Conservation (phyloP, 208 protist genomes). For the Angomonas deanei region DNA sequence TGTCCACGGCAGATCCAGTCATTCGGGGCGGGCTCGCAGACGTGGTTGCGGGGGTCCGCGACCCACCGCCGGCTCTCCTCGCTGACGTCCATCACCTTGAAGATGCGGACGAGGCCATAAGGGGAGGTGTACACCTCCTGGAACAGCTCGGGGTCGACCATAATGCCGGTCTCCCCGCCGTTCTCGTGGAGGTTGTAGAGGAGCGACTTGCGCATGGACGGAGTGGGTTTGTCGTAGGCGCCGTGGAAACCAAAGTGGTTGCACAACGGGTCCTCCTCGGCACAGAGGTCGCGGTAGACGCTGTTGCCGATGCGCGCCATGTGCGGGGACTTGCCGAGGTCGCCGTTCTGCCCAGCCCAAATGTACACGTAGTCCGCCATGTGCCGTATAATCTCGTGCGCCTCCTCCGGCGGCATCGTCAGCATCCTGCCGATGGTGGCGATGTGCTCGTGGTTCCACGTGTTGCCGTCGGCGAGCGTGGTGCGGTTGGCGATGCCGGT, state of each 20-base stretch:
- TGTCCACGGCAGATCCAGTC: slow-evolving; percentile 65
- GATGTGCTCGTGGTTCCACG: slow-evolving; percentile 99
- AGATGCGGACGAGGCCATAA: slow-evolving; percentile 97
- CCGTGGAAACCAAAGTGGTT: slow-evolving; percentile 29
- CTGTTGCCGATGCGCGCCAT: slow-evolving; percentile 64
- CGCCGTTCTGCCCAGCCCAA: slow-evolving; percentile 34
- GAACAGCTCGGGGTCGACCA: slow-evolving; percentile 23
- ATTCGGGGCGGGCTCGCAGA: slow-evolving; percentile 43
- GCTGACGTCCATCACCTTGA: slow-evolving; percentile 90
- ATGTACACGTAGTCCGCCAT: slow-evolving; percentile 96
- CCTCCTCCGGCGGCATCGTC: slow-evolving; percentile 81
- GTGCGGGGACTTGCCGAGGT: slow-evolving; percentile 69
- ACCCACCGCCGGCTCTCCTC: slow-evolving; percentile 54
- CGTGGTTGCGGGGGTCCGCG: slow-evolving; percentile 41
- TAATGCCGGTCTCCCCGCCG: background rate
- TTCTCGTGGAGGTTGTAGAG: slow-evolving; percentile 50
- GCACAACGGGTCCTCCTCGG: slow-evolving; percentile 50
- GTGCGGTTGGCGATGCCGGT: slow-evolving; percentile 95
- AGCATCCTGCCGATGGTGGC: slow-evolving; percentile 93
- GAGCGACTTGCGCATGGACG: slow-evolving; percentile 42
- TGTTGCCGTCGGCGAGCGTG: slow-evolving; percentile 98
- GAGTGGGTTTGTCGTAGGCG: slow-evolving; percentile 21
- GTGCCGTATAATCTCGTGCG: slow-evolving; percentile 87
- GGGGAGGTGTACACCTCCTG: slow-evolving; percentile 91
- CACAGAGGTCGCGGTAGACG: slow-evolving; percentile 73